phyloP scores from a whole-genome alignment of 495 filamentous ascomycete genomes.

The Hyphodiscus hymeniophilus region DNA sequence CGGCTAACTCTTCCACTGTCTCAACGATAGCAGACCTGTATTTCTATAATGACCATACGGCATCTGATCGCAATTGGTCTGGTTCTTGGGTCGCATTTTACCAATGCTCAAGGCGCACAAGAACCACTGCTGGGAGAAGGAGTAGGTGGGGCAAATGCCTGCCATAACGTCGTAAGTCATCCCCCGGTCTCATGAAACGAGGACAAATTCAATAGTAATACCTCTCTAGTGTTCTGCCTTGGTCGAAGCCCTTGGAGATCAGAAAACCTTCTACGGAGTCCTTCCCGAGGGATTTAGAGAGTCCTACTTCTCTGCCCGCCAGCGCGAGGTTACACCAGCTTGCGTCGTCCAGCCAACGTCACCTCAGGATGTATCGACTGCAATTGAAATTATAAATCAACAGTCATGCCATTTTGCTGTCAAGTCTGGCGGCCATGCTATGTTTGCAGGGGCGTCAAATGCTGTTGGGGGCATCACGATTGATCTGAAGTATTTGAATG shows the following conservation, averaged over 20 bases:
- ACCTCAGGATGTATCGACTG: slow-evolving; percentile 25
- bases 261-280: slow-evolving; percentile 8
- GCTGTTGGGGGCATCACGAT: slow-evolving; percentile 26
- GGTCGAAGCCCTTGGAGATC: slow-evolving; percentile 4
- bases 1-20: no score
- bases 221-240: slow-evolving; percentile 3
- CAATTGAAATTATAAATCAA: slow-evolving; percentile 23
- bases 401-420: slow-evolving; percentile 26
- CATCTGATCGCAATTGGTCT: no score
- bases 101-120: no score
- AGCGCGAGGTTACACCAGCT: slow-evolving; percentile 19
- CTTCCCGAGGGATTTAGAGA: slow-evolving; percentile 6
- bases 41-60: no score
- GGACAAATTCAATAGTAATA: background rate
- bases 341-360: slow-evolving; percentile 29
- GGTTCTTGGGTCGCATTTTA: no score
- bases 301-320: slow-evolving; percentile 16
- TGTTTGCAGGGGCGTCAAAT: slow-evolving; percentile 22
- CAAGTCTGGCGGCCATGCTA: slow-evolving; percentile 25
- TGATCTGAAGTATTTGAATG: slow-evolving; percentile 24
- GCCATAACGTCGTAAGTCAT: no score
- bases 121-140: no score
- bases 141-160: no score
- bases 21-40: no score
- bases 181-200: no score